phyloP scores from a whole-genome alignment of 495 filamentous ascomycete genomes.

The Penicillium cosmopolitanum region DNA sequence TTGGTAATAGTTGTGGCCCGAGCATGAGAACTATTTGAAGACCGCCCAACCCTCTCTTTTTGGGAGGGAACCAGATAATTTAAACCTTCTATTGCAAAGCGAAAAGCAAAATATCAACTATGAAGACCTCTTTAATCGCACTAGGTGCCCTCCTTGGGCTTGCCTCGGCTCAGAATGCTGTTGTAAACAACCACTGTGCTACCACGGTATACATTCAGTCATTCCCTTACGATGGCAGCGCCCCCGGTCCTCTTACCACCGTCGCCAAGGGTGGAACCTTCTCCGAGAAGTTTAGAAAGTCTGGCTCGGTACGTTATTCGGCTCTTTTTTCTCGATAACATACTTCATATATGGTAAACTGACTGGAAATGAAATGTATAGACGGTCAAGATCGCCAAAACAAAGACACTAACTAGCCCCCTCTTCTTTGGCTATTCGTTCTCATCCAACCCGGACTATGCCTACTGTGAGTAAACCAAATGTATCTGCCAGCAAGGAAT shows the following conservation, averaged over 20 bases:
- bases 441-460: constrained; percentile 33
- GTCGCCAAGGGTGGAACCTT: constrained; percentile 29
- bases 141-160: constrained; percentile 29
- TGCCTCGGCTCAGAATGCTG: constrained; percentile 31
- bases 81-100: constrained; percentile 16
- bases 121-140: constrained; percentile 30
- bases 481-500: constrained; percentile 10
- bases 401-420: constrained; percentile 30
- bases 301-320: constrained; percentile 33
- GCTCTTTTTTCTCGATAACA: background rate
- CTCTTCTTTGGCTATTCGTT: constrained; percentile 39
- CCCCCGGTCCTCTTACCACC: constrained; percentile 31
- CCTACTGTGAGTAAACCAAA: constrained; percentile 30
- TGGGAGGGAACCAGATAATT: constrained; percentile 16
- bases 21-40: constrained; percentile 30
- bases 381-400: constrained; percentile 35
- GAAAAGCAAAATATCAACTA: constrained; percentile 21
- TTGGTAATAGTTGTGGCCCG: constrained; percentile 9
- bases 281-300: constrained; percentile 29
- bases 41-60: constrained; percentile 15
- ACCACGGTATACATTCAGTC: constrained; percentile 35
- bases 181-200: constrained; percentile 32
- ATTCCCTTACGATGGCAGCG: constrained; percentile 35
- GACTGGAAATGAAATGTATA: constrained; percentile 8
- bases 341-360: too few species aligned